Evolutionary conservation across 2,329 filamentous ascomycete genomes (phyloP).

Genomic region (Diaporthe ampelina): DNA sequence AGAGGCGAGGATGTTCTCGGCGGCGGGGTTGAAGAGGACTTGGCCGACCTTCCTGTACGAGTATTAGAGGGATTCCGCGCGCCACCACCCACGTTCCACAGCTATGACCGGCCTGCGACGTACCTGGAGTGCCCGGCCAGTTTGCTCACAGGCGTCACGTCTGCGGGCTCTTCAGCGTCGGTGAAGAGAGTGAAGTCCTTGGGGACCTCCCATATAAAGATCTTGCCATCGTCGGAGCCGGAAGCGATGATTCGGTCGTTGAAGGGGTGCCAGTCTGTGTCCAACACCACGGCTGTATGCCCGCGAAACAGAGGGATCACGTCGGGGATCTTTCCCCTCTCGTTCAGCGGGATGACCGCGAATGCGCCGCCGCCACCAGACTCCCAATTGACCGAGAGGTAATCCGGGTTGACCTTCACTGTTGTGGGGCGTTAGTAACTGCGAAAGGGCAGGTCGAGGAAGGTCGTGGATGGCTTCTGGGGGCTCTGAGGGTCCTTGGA

Average conservation of each 20-base stretch:
- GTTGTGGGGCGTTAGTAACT: constrained; percentile 40
- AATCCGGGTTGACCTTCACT: constrained; percentile 89
- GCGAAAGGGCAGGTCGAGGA: no score
- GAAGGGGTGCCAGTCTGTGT: constrained; percentile 99
- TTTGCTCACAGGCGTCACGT: constrained; percentile 85
- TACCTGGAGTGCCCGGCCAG: constrained; percentile 90
- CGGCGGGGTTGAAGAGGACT: constrained; percentile 96
- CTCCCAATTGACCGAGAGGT: constrained; percentile 98
- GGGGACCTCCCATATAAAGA: constrained; percentile 96
- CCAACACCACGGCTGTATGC: constrained; percentile 94
- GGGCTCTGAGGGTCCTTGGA: no score
- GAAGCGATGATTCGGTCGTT: constrained; percentile 94
- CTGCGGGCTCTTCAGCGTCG: constrained; percentile 85
- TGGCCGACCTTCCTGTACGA: constrained; percentile 90
- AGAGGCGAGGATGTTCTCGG: constrained; percentile 94
- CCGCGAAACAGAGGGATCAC: constrained; percentile 95
- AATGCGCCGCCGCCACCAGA: constrained; percentile 95
- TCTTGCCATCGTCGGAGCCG: constrained; percentile 95
- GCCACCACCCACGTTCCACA: not conserved
- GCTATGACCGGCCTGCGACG: constrained; percentile 45
- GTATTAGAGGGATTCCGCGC: constrained; percentile 8
- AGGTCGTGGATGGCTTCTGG: no score
- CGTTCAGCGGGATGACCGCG: constrained; percentile 91
- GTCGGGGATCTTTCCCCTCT: constrained; percentile 92
- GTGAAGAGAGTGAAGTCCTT: constrained; percentile 86